These are phyloP conservation scores for Barnettozyma californica DNA, from an alignment of 805 yeast species.

Conservation along the genomic window DNA sequence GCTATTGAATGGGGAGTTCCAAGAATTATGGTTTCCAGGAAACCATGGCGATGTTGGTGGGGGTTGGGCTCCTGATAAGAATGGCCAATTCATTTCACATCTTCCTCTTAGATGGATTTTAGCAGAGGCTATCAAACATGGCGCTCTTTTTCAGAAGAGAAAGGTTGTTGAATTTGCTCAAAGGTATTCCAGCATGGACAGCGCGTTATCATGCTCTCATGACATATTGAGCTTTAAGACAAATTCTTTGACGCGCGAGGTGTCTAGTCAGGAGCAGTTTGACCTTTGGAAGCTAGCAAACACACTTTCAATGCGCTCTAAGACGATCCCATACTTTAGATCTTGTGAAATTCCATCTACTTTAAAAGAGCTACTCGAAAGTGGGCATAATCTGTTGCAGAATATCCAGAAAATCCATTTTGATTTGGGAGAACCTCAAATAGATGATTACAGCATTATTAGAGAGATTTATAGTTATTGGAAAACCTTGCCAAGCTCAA, in stretches of 20 bases:
- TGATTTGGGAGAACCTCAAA: not conserved
- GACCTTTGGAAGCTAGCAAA: constrained; percentile 10
- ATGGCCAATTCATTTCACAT: constrained; percentile 42
- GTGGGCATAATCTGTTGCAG: constrained; percentile 14
- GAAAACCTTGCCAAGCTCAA: constrained; percentile 19
- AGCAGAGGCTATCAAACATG: constrained; percentile 45
- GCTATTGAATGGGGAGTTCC: constrained; percentile 29
- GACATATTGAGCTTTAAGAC: constrained; percentile 37
- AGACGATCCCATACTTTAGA: constrained; percentile 16
- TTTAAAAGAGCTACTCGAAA: constrained; percentile 12
- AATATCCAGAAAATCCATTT: constrained; percentile 14
- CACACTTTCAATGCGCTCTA: constrained; percentile 4
- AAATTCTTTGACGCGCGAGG: constrained; percentile 12
- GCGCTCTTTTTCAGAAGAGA: constrained; percentile 40
- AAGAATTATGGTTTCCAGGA: constrained; percentile 66
- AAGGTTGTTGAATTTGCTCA: constrained; percentile 36
- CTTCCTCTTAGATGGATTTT: constrained; percentile 59
- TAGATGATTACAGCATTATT: constrained; percentile 3
- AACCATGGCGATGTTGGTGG: constrained; percentile 70
- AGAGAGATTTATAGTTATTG: constrained; percentile 13
- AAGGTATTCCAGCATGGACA: constrained; percentile 34
- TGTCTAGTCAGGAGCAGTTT: constrained; percentile 9
- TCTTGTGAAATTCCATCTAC: constrained; percentile 13
- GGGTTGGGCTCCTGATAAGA: constrained; percentile 47
- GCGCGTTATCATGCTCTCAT: constrained; percentile 46